Evolutionary conservation across 2,329 filamentous ascomycete species (phyloP), one percentile per base, ranked within the genome.

Genomic region (Aspergillus sergii): DNA sequence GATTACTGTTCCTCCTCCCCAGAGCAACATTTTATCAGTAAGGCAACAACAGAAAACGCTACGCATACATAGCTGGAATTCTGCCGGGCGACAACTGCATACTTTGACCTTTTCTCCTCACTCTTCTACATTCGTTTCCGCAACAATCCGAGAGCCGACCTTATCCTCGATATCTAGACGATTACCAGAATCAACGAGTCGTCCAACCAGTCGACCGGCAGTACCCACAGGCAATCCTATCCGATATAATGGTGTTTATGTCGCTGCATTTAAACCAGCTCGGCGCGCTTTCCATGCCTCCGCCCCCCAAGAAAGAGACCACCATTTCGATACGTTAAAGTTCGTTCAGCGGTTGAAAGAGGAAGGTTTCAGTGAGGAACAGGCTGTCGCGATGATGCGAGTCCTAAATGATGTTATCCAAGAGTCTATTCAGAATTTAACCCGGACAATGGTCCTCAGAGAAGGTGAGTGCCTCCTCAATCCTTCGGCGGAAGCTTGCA

Each of bases 341-440:
- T 97, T 99, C 76, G 94, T 99, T 45, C 92, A 97, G 80, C 86
- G 92, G 58, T 83, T 99, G 46, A 89, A 94, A 77, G 88, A 88
- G 69, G 95, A 99, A 77, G 95, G 95, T 0, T 97, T 98, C 78
- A 97, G 93, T 28, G 94, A 98, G 78, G 91, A 94, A 70, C 95
- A 99, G 80, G 90, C 94, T 2, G 93, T 93, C 30, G 94, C 95
- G n/a, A 95, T 97, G 91, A 98, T 99, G 95, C 92, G 92, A 76
- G 92, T 98, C 8, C 84, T 99, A 45, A 94, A 93, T 79, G 94
- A 98, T 77, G 94, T 98, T 11, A 97, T 99, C 68, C 92, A 98
- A 77, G 95, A 99, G 81, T 96, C 92, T 76, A 98, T 99, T 71
- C 94, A 97, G 78, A 98, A 98, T 79, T 86, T 99, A 57, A 98